Percentiles rank a stretch among this genome's conserved stretches.
These are phyloP conservation scores for Amanita thiersii DNA, from an alignment of 768 basidiomycete genomes.

Conservation along the genomic window DNA sequence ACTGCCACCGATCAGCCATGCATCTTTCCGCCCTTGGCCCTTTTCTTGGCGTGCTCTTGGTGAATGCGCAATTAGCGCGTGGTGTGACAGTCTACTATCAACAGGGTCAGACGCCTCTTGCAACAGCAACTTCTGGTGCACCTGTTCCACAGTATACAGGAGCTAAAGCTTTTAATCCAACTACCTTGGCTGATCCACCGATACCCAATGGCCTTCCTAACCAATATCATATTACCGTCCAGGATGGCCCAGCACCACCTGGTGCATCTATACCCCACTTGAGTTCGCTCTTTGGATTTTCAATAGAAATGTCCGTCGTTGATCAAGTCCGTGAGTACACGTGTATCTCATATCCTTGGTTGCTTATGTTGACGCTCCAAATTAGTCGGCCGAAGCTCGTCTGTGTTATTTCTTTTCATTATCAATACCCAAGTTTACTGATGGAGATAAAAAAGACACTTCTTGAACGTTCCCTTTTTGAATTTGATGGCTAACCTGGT, in stretches of 20 bases:
- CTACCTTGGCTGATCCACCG: constrained; percentile 20
- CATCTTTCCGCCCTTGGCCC: too few species aligned
- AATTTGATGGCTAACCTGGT: constrained; percentile 72
- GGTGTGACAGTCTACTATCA: constrained; percentile 29
- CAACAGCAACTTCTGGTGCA: constrained; percentile 37
- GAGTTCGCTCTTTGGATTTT: constrained; percentile 67
- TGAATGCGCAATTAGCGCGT: background rate
- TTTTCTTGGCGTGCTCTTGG: background rate
- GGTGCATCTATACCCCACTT: constrained; percentile 30
- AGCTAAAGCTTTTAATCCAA: constrained; percentile 24
- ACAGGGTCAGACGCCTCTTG: constrained; percentile 27
- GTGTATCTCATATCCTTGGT: constrained; percentile 25
- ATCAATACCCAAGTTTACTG: constrained; percentile 16
- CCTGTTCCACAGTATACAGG: constrained; percentile 30
- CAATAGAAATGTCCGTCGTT: constrained; percentile 69
- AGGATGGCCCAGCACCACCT: constrained; percentile 1
- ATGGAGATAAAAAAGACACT: constrained; percentile 21
- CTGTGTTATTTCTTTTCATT: constrained; percentile 8
- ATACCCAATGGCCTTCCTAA: constrained; percentile 12
- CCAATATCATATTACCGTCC: constrained; percentile 6
- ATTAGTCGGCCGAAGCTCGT: constrained; percentile 44
- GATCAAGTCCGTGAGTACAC: constrained; percentile 33
- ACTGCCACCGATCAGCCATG: background rate
- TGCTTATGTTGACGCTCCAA: background rate
- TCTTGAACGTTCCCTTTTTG: constrained; percentile 58